phyloP scores from a whole-genome alignment of 371 early-diverging fungal species.

The Lichtheimia corymbifera region DNA sequence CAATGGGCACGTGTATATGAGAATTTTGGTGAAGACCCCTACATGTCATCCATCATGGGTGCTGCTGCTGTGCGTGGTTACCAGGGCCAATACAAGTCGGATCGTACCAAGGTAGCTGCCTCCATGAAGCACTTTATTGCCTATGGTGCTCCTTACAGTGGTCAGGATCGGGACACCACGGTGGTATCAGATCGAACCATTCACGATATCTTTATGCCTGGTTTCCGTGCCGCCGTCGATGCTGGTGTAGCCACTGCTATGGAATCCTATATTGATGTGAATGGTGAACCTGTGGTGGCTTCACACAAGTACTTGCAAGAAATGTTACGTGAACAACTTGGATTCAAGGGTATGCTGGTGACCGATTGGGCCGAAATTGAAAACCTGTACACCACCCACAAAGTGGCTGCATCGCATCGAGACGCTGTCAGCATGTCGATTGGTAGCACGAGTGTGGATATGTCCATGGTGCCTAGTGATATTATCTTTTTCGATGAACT shows the following conservation, averaged over 20 bases:
- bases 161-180: slow-evolving; percentile 62
- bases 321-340: slow-evolving; percentile 58
- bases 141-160: slow-evolving; percentile 48
- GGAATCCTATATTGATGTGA: slow-evolving; percentile 71
- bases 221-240: slow-evolving; percentile 64
- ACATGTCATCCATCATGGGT: slow-evolving; percentile 57
- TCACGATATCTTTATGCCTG: slow-evolving; percentile 64
- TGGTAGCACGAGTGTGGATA: slow-evolving; percentile 58
- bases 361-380: slow-evolving; percentile 71
- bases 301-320: slow-evolving; percentile 56
- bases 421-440: slow-evolving; percentile 54
- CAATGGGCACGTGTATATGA: slow-evolving; percentile 74
- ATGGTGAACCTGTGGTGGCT: slow-evolving; percentile 61
- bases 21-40: slow-evolving; percentile 61
- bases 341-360: slow-evolving; percentile 64
- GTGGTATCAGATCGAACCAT: slow-evolving; percentile 61
- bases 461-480: slow-evolving; percentile 67
- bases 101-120: slow-evolving; percentile 55
- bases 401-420: slow-evolving; percentile 43
- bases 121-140: slow-evolving; percentile 56
- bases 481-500: slow-evolving; percentile 46
- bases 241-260: slow-evolving; percentile 71
- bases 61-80: slow-evolving; percentile 56
- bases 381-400: slow-evolving; percentile 54
- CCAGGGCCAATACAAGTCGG: slow-evolving; percentile 65